Conservation (phyloP, 108 stramenopile genomes). For the Skeletonema costatum region DNA sequence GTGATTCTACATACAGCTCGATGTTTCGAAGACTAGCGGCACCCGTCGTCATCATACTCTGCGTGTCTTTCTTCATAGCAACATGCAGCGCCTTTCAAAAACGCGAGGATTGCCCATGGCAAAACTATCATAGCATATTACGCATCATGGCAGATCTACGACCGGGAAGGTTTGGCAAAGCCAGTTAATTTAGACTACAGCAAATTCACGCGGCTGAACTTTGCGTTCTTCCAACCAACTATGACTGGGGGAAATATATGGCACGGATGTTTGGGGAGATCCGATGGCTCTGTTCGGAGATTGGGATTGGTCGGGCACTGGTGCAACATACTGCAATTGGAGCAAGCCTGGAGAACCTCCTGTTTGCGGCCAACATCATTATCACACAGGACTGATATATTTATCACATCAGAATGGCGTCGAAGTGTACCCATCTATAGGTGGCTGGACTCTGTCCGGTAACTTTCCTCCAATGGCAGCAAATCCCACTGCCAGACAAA, state of each 20-base stretch:
- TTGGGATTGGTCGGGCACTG: conserved; percentile 14
- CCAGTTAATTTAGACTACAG: conserved; percentile 38
- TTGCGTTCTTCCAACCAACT: conserved; percentile 47
- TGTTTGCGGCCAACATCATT: conserved; percentile 10
- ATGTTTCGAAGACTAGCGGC: neutral
- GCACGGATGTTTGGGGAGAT: conserved; percentile 48
- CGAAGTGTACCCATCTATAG: conserved; percentile 38
- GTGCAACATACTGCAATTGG: conserved; percentile 19
- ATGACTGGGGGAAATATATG: conserved; percentile 23
- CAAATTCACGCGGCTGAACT: conserved; percentile 46
- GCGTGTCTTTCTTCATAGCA: neutral
- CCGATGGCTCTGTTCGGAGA: conserved; percentile 18
- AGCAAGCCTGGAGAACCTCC: conserved; percentile 15
- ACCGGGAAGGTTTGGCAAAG: conserved; percentile 28
- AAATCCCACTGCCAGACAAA: neutral
- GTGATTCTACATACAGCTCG: too few species aligned
- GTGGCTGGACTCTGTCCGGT: conserved; percentile 35
- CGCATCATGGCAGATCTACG: conserved; percentile 51
- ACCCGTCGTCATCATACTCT: neutral
- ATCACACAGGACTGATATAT: conserved; percentile 28
- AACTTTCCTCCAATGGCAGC: conserved; percentile 39
- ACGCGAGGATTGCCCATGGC: neutral
- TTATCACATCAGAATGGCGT: conserved; percentile 25
- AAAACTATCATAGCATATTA: conserved; percentile 48
- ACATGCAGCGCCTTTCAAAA: neutral